Evolutionary conservation across 441 rosid genomes (phyloP).

Genomic region (Syzygium malaccense): DNA sequence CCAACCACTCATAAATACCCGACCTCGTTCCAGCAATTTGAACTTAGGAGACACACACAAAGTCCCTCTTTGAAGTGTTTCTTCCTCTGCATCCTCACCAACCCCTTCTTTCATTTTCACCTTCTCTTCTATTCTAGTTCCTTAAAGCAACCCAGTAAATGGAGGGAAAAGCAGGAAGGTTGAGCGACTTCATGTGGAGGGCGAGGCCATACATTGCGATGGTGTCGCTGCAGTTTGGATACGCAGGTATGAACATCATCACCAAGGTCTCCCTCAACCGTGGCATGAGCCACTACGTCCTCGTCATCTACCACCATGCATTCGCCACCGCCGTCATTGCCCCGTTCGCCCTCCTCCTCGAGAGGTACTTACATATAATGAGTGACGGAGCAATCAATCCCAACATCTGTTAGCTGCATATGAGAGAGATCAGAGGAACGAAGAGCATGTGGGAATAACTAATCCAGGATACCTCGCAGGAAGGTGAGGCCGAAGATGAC

Average conservation of each 20-base stretch:
- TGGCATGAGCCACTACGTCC: conserved; percentile 66
- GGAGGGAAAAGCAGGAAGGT: conserved; percentile 30
- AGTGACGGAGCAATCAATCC: not conserved
- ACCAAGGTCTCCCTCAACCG: conserved; percentile 53
- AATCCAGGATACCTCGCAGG: conserved; percentile 28
- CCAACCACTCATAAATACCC: not conserved
- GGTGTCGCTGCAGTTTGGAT: conserved; percentile 60
- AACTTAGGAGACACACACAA: not conserved
- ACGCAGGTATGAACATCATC: conserved; percentile 61
- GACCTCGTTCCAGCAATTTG: not conserved
- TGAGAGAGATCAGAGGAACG: not conserved
- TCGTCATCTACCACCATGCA: conserved; percentile 63
- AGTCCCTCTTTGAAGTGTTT: not conserved
- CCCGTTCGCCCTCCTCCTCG: conserved; percentile 58
- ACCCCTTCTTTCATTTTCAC: not conserved
- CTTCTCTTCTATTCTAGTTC: not conserved
- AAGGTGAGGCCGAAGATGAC: conserved; percentile 75
- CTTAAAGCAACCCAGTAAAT: conserved; percentile 4
- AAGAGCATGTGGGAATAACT: not conserved
- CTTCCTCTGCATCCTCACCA: not conserved
- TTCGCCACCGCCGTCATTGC: conserved; percentile 54
- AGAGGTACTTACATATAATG: conserved; percentile 27
- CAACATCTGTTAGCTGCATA: no score
- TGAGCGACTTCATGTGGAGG: conserved; percentile 20
- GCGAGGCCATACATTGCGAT: conserved; percentile 58